Base-by-base conservation (phyloP, 305 asterid genomes). In the Fraxinus greggii region DNA sequence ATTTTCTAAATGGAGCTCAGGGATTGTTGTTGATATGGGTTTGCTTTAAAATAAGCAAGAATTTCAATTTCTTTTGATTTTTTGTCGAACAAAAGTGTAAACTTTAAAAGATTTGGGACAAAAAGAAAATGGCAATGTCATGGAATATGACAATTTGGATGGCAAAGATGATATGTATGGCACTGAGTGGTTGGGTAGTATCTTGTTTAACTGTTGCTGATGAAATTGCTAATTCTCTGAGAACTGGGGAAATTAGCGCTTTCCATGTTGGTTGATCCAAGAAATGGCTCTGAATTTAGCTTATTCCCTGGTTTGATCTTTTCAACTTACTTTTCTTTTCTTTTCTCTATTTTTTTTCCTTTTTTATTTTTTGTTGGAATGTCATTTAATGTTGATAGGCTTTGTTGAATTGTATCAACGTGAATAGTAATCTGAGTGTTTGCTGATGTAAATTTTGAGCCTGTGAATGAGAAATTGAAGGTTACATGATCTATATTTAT, bases 191-290 rank as follows among this genome's bases (percentile, higher is more conserved):
- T 70, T 92, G 95, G 92, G 88, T 93, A 4, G 84, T 90, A 40
- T 87, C 93, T 85, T 93, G 97, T 85, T 89, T 93, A 80, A 86
- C 85, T 42, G 88, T 90, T 78, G 98, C 97, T 35, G 96, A 94
- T 81, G 97, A 92, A 85, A 90, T 90, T 74, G 97, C 95, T 36
- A 67, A 82, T 69, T 86, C 95, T 13, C 76, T 94, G 35, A 56
- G 94, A 32, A 86, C 85, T 24, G 97, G 93, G 5, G 95, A 91
- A 54, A 82, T 90, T 31, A 88, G 90, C 70, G 89, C 93, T 84
- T 91, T 86, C 70, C 89, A 87, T 85, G 90, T 83, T 78, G 95
- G 90, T 61, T 91, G 87, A 87, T 38, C 61, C 21, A 19, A 45
- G 23, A 73, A 8, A 19, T 29, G 78, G 61, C 63, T 77, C 79